These are phyloP conservation scores for Dispira parvispora DNA, from an alignment of 192 early-diverging fungal genomes.

Conservation along the genomic window DNA sequence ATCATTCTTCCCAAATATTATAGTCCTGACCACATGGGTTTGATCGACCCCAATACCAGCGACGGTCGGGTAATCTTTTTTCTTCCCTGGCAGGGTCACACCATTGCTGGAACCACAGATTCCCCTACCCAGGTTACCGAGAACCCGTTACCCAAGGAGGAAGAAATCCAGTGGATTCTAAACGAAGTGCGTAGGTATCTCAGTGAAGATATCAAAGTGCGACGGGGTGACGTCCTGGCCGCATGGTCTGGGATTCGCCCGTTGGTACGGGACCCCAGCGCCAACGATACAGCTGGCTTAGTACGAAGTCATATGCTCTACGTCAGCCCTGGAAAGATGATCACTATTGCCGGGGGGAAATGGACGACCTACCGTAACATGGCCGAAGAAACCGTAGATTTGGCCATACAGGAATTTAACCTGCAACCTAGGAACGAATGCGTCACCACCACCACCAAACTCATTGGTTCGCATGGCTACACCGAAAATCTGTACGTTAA, in stretches of 20 bases:
- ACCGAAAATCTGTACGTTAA: slow-evolving; percentile 89
- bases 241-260: slow-evolving; percentile 98
- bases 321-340: slow-evolving; percentile 54
- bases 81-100: slow-evolving; percentile 91
- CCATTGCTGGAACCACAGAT: slow-evolving; percentile 92
- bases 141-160: slow-evolving; percentile 77
- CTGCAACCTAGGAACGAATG: slow-evolving; percentile 52
- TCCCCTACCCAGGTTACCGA: slow-evolving; percentile 69
- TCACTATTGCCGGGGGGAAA: slow-evolving; percentile 96
- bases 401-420: slow-evolving; percentile 57
- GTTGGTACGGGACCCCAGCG: slow-evolving; percentile 85
- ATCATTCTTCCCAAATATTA: slow-evolving; percentile 94
- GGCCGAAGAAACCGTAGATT: slow-evolving; percentile 88
- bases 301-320: slow-evolving; percentile 98
- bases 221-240: slow-evolving; percentile 87
- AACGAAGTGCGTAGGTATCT: slow-evolving; percentile 83
- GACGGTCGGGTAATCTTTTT: slow-evolving; percentile 97
- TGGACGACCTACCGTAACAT: slow-evolving; percentile 98
- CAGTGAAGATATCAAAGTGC: slow-evolving; percentile 83
- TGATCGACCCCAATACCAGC: slow-evolving; percentile 83
- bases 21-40: slow-evolving; percentile 82
- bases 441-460: slow-evolving; percentile 51
- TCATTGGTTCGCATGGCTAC: slow-evolving; percentile 80
- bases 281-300: slow-evolving; percentile 78
- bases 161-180: slow-evolving; percentile 92